Conservation (phyloP, 2,329 filamentous ascomycete genomes). For the Plenodomus tracheiphilus region DNA sequence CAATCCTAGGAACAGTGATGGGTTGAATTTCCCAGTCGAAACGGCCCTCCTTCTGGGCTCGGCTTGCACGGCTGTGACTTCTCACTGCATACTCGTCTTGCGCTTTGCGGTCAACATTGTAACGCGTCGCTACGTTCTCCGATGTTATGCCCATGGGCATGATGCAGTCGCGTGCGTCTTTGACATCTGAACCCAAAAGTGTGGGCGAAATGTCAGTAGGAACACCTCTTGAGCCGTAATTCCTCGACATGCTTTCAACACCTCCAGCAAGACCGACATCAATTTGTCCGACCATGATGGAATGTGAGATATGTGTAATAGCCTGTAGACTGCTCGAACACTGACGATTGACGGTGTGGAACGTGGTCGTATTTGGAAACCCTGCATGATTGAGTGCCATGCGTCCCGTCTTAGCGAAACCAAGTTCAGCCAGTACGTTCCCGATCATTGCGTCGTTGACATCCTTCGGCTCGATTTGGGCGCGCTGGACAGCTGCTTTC, state of each 20-base stretch:
- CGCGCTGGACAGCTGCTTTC: constrained; percentile 56
- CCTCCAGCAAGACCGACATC: constrained; percentile 85
- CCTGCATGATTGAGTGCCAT: constrained; percentile 87
- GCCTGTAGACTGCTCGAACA: constrained; percentile 96
- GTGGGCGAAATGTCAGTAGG: constrained; percentile 72
- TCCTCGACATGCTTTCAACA: constrained; percentile 86
- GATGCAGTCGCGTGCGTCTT: constrained; percentile 83
- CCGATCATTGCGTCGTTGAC: constrained; percentile 52
- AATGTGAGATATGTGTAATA: constrained; percentile 88
- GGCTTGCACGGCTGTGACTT: constrained; percentile 84
- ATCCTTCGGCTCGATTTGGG: constrained; percentile 26
- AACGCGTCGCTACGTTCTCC: constrained; percentile 91
- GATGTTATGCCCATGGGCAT: constrained; percentile 98
- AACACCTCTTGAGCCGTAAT: constrained; percentile 79
- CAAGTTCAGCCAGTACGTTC: constrained; percentile 78
- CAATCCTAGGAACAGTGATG: constrained; percentile 77
- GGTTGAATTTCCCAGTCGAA: constrained; percentile 94
- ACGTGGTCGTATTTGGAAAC: constrained; percentile 84
- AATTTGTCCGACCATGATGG: constrained; percentile 79
- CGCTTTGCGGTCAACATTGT: constrained; percentile 73
- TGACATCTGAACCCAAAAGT: constrained; percentile 69
- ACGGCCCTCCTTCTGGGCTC: constrained; percentile 82
- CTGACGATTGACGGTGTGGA: constrained; percentile 87
- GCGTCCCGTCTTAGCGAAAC: constrained; percentile 87
- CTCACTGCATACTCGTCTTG: constrained; percentile 88